Evolutionary conservation across 2,329 filamentous ascomycete genomes (phyloP), one percentile per base, ranked within the genome.

Genomic region (Calonectria pauciramosa): DNA sequence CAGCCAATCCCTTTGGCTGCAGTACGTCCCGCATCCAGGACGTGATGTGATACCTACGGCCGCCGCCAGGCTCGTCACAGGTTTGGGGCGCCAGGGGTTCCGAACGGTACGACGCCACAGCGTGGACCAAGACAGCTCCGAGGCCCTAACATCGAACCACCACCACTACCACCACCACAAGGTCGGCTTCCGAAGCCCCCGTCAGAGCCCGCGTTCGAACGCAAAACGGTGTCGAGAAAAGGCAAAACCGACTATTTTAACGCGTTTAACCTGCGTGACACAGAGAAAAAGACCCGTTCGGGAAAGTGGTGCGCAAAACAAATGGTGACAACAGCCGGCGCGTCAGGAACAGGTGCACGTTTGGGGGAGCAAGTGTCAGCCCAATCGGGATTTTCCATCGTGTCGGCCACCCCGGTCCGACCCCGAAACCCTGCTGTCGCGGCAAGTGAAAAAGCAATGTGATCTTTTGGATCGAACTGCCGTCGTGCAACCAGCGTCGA

Each of bases 351-450:
- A 20, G 23, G 32, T 8, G 56, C 56, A 63, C 56, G 56, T 41
- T 63, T 41, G 56, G 34, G 56, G 56, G 10, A 10, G 16, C 3
- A 13, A 23, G 44, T 47, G 20, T 23, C 44, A 23, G 44, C 34
- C 56, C 34, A 28, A 26, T 63, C 56, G 56, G 56, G 34, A 63
- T 63, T 41, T 63, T 41, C 56, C 5, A 18, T 11, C 41, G 11
- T 10, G 7, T 41, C 34, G 16, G 34, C 36, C 14, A 41, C 26
- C 23, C 56, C 56, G 34, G 56, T 26, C 32, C 23, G 23, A 63
- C 56, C 34, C 56, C n/a, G 56, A 63, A 63, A 34, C 56, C 56
- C 56, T 63, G 56, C 44, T 47, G 20, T 47, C 44, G n/a, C 44
- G 20, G 44, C 5, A 47, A 5, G 4, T 23, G 28, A 30, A 56